Conservation (phyloP, 2,329 filamentous ascomycete species). For the Rutstroemia sp. region DNA sequence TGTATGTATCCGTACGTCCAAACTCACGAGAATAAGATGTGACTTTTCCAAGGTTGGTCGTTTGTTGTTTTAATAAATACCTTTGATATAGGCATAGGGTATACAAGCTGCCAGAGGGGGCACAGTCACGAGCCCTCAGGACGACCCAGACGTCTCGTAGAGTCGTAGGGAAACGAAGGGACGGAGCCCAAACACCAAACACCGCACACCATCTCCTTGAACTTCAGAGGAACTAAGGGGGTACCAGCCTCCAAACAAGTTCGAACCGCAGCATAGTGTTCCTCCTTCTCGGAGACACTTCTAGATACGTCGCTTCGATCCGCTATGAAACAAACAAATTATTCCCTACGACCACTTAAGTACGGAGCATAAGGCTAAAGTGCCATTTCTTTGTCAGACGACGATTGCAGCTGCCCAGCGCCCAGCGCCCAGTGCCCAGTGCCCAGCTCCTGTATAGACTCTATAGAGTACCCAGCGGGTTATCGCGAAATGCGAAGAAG, state of each 20-base stretch:
- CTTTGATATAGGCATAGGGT: conserved; percentile 1
- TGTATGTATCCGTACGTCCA: conserved; percentile 10
- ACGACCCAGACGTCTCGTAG: not conserved
- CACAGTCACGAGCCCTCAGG: conserved; percentile 2
- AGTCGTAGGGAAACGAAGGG: not conserved
- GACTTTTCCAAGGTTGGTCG: not conserved
- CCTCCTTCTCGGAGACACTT: not conserved
- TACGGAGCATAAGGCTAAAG: not conserved
- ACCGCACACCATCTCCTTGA: not conserved
- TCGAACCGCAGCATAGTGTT: not conserved
- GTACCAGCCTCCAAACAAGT: conserved; percentile 2
- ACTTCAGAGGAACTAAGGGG: conserved; percentile 7
- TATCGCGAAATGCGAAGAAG: too few relatives aligned
- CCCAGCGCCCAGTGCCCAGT: too few relatives aligned
- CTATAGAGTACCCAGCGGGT: too few relatives aligned
- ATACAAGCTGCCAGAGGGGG: not conserved
- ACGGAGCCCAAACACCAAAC: not conserved
- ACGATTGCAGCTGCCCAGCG: not conserved
- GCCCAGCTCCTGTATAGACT: too few relatives aligned
- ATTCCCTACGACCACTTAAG: too few relatives aligned
- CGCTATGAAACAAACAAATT: too few relatives aligned
- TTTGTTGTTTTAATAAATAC: not conserved
- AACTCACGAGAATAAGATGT: not conserved
- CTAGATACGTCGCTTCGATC: not conserved
- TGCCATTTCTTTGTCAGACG: not conserved